Conservation (phyloP, 2,329 filamentous ascomycete species). For the Fusarium sp. region DNA sequence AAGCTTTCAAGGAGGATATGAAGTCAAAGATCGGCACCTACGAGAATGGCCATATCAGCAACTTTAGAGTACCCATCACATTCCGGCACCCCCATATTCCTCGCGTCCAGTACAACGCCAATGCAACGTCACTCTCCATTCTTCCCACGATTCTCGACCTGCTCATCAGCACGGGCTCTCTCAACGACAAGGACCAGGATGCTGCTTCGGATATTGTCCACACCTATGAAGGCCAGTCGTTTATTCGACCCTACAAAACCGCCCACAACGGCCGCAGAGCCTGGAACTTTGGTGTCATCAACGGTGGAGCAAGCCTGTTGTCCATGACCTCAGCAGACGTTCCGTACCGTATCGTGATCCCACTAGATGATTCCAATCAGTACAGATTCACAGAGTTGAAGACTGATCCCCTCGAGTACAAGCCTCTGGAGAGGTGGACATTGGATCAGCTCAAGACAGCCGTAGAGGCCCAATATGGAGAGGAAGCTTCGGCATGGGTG, state of each 20-base stretch:
- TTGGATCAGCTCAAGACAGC: conserved; percentile 32
- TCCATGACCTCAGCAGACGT: conserved; percentile 47
- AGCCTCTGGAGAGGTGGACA: conserved; percentile 44
- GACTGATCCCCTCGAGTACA: conserved; percentile 44
- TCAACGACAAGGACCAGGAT: conserved; percentile 39
- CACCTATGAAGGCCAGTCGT: conserved; percentile 50
- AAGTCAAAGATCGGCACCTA: conserved; percentile 46
- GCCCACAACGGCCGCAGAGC: conserved; percentile 41
- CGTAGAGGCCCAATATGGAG: conserved; percentile 33
- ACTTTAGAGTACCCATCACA: conserved; percentile 47
- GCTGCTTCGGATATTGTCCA: conserved; percentile 44
- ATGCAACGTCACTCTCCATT: conserved; percentile 47
- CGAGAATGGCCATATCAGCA: conserved; percentile 47
- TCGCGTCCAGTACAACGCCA: conserved; percentile 45
- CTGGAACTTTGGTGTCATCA: conserved; percentile 51
- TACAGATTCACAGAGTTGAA: conserved; percentile 48
- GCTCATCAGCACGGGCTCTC: conserved; percentile 47
- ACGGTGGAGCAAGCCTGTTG: conserved; percentile 48
- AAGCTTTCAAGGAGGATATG: conserved; percentile 48
- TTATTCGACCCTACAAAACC: conserved; percentile 44
- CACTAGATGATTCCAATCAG: conserved; percentile 45
- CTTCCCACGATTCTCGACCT: conserved; percentile 51
- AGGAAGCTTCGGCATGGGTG: conserved; percentile 44
- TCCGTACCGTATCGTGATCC: conserved; percentile 47
- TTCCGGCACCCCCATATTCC: conserved; percentile 49